Conservation (phyloP, 441 rosid species). For the Hura crepitans region DNA sequence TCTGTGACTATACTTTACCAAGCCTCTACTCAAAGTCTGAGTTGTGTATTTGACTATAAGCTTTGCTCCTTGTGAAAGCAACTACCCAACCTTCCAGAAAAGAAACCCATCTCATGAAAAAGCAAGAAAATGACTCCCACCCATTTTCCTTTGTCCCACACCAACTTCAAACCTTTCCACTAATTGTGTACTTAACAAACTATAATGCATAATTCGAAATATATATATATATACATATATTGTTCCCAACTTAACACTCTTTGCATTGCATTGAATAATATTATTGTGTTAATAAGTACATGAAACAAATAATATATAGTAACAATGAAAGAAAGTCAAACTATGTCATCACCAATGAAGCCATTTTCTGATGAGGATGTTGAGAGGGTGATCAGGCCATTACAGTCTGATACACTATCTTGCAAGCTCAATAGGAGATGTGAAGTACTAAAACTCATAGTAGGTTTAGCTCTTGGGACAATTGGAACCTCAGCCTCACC, state of each 20-base stretch:
- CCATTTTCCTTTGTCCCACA: constrained; percentile 6
- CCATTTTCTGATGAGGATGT: constrained; percentile 64
- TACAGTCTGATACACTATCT: constrained; percentile 83
- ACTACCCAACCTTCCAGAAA: constrained; percentile 21
- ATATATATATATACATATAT: no score
- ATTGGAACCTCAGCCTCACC: constrained; percentile 83
- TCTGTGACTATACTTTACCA: constrained; percentile 34
- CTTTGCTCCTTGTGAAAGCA: constrained; percentile 40
- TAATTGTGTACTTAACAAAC: background rate
- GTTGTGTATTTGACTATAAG: constrained; percentile 25
- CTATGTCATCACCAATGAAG: constrained; percentile 43
- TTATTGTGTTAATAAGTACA: constrained; percentile 30
- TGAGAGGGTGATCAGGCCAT: constrained; percentile 52
- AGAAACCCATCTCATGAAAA: constrained; percentile 16
- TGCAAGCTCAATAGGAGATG: constrained; percentile 70
- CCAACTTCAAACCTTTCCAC: background rate
- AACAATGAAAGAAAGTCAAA: constrained; percentile 33
- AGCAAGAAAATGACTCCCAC: constrained; percentile 31
- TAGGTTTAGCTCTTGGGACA: constrained; percentile 74
- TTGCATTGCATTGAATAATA: constrained; percentile 23
- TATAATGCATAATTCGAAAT: background rate
- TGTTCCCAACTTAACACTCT: no score
- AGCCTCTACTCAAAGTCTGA: constrained; percentile 39
- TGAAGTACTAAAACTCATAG: constrained; percentile 79
- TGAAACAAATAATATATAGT: constrained; percentile 27